Evolutionary conservation across 495 filamentous ascomycete genomes (phyloP), one percentile per base, ranked within the genome.

Genomic region (Penicillium soppii): DNA sequence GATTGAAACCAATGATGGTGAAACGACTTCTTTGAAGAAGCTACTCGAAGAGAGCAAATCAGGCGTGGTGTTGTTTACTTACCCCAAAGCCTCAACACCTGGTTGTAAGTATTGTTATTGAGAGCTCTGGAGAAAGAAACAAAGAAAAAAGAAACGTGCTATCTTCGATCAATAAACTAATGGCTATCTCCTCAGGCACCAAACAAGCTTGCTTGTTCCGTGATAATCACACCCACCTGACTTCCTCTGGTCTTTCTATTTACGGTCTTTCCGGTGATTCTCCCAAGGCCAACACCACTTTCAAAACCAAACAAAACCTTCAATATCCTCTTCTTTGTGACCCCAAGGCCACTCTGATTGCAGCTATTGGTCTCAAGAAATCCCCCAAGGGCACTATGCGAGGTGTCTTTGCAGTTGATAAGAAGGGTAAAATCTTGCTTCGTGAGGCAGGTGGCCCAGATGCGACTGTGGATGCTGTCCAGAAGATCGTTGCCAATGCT

Each of bases 131-230:
- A 10, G 41, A n/a, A n/a, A n/a, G n/a, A n/a, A n/a, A n/a, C n/a
- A n/a, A n/a, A n/a, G n/a, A n/a, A n/a, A n/a, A n/a, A n/a, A n/a
- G n/a, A n/a, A n/a, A n/a, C n/a, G n/a, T n/a, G n/a, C n/a, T n/a
- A n/a, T n/a, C n/a, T n/a, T n/a, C n/a, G n/a, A n/a, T n/a, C 23
- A 48, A 29, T 5, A 5, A 9, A 27, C 25, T 5, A 32, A 32
- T 12, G 3, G 29, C 5, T 3, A 32, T 12, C 10, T n/a, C 10
- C 10, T 12, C 40, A 96, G 91, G 91, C 76, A 97, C 90, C 33
- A 90, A 79, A 23, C 94, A 97, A 83, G 94, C 79, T 43, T 97
- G 94, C 70, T 74, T 91, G 52, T 97, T 98, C 75, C 83, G 92
- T 56, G 94, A 97, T 77, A 72, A 79, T 10, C 86, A 92, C 70